Evolutionary conservation across 768 basidiomycete species (phyloP), one percentile per base, ranked within the genome.

Genomic region (Sarcodon sp.): DNA sequence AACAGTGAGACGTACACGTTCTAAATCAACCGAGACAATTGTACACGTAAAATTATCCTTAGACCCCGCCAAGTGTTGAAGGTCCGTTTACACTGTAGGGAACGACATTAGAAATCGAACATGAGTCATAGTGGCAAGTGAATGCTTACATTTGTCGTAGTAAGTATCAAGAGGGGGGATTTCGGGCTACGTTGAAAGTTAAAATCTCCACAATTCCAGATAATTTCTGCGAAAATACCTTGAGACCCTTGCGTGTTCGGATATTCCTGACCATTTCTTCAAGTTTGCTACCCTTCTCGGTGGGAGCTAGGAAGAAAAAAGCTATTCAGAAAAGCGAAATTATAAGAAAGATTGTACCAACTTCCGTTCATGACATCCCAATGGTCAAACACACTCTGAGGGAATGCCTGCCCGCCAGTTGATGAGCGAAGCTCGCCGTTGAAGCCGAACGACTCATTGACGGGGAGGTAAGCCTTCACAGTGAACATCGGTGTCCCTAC

Each of bases 401-500:
- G 93, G 90, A 97, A 98, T 54, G 96, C 96, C 72, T 99, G 94
- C 46, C 96, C 96, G 61, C 77, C 79, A 37, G 96, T 98, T 45
- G 85, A 83, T 63, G 80, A 79, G 55, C 94, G 87, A 48, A 99
- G 83, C 59, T 88, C 92, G 57, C 86, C 89, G 68, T 92, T 98
- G 85, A 98, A 98, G 57, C 94, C 93, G 71, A 96, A 94, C 12
- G 87, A 91, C 69, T 90, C 88, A 63, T 73, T 71, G 64, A 91
- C 88, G 57, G 91, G 90, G 36, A 92, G 75, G 75, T 90, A 91
- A 21, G 92, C 92, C 79, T 96, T 98, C 69, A 99, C 85, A 43
- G 86, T 98, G 83, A 94, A 94, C 91, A 97, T 96, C 53, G 96
- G 96, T 13, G 96, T 99, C 71, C 96, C 94, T 3, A 81, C 73